These are phyloP conservation scores for Daldinia vernicosa DNA, from an alignment of 495 filamentous ascomycete genomes.

Conservation along the genomic window DNA sequence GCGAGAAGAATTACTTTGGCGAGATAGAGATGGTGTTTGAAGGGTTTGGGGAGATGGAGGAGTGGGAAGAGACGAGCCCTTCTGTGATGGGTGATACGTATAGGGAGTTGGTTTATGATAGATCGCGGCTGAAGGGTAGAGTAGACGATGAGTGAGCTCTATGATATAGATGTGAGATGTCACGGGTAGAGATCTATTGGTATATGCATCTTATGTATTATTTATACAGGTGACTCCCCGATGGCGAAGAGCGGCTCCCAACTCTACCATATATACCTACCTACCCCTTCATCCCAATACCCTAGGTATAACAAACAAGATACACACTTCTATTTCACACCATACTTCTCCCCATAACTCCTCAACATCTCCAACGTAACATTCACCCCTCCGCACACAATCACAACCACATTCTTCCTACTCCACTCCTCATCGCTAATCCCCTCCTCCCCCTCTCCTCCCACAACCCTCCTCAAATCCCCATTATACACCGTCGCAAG, in stretches of 20 bases:
- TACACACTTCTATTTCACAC: constrained; percentile 13
- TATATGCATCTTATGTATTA: neutral
- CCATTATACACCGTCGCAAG: constrained; percentile 73
- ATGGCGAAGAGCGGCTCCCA: neutral
- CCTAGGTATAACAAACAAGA: neutral
- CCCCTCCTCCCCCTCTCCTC: constrained; percentile 57
- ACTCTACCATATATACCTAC: constrained; percentile 12
- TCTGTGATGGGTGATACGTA: constrained; percentile 3
- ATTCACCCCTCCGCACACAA: constrained; percentile 87
- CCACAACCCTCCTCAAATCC: constrained; percentile 67
- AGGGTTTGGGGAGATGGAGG: constrained; percentile 30
- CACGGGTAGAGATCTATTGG: neutral
- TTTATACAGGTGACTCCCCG: neutral
- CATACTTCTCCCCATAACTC: constrained; percentile 68
- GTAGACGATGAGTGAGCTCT: neutral
- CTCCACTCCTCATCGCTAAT: constrained; percentile 61
- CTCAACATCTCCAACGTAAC: constrained; percentile 72
- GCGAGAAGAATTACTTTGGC: constrained; percentile 60
- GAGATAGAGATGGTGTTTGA: constrained; percentile 56
- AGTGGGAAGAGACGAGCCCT: neutral
- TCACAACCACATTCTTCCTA: constrained; percentile 78
- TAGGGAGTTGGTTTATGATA: constrained; percentile 32
- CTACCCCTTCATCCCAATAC: neutral
- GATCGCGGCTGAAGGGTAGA: constrained; percentile 7
- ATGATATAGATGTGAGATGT: neutral